These are phyloP conservation scores for Mucor racemosus DNA, from an alignment of 371 early-diverging fungal genomes.

Conservation along the genomic window DNA sequence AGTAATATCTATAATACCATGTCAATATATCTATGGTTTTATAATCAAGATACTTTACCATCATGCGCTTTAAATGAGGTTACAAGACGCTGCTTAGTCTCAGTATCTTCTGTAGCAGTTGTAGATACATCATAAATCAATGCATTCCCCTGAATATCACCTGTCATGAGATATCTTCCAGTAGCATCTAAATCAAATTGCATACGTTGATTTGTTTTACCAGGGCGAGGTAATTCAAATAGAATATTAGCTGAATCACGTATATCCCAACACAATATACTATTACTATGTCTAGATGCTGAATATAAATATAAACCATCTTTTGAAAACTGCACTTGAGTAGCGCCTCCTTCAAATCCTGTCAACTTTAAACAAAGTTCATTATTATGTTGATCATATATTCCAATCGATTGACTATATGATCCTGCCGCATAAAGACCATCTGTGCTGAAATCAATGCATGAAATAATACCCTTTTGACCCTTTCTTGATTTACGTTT, in stretches of 20 bases:
- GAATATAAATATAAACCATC: constrained; percentile 67
- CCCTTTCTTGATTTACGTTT: constrained; percentile 66
- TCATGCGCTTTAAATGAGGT: constrained; percentile 21
- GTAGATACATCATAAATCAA: constrained; percentile 53
- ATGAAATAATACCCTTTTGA: constrained; percentile 73
- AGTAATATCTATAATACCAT: constrained; percentile 48
- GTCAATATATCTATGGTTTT: not conserved
- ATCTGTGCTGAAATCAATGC: constrained; percentile 69
- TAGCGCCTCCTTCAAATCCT: constrained; percentile 48
- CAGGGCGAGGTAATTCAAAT: constrained; percentile 52
- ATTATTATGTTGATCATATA: constrained; percentile 65
- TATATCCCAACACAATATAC: constrained; percentile 74
- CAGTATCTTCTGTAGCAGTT: constrained; percentile 18
- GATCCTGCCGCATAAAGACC: constrained; percentile 75
- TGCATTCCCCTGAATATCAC: constrained; percentile 58
- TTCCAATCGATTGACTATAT: constrained; percentile 64
- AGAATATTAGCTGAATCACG: constrained; percentile 66
- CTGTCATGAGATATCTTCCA: constrained; percentile 62
- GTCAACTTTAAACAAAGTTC: constrained; percentile 56
- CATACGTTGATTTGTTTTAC: constrained; percentile 72
- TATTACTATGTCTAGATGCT: constrained; percentile 59
- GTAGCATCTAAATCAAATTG: constrained; percentile 65
- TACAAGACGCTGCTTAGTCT: constrained; percentile 15
- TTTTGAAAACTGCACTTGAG: constrained; percentile 65
- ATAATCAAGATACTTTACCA: constrained; percentile 23